Base-by-base conservation (phyloP, 2,329 filamentous ascomycete species). In the Acephala macrosclerotiorum region DNA sequence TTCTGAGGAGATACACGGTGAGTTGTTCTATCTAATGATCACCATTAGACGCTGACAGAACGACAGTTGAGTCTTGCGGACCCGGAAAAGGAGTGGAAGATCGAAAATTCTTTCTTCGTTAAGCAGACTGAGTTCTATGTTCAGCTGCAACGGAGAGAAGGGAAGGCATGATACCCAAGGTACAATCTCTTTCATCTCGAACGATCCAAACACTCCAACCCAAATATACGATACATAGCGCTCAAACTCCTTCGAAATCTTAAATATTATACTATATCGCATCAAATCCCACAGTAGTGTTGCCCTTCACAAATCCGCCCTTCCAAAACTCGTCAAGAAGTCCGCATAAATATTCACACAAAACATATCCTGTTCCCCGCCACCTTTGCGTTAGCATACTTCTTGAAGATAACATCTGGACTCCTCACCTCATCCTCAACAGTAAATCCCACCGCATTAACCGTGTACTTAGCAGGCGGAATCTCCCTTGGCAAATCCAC, bases 1-100 rank as follows among this genome's bases (percentile, higher is more conserved):
- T 92, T 73, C 74, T 91, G 76, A 78, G 87, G 73, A 80, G 85
- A 66, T 91, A 91, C 36, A 35, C 29, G 38, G 58, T 49, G 35
- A 33, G 58, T 33, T 33, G n/a, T 16, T 16, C 2, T 53, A 18
- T 14, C 12, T 16, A 1, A 29, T 33, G 25, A 2, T 9, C n/a
- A 22, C 25, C 7, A 25, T 33, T 53, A 3, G 9, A 18, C 29
- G 25, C 49, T 53, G 14, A 53, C 20, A 49, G 1, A 51, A 1
- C 12, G 5, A n/a, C 7, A 53, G 49, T 53, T 53, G 25, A 29
- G 49, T 53, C 49, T 53, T 33, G 49, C 25, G n/a, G 26, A 53
- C 14, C 49, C 49, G 8, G 12, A 33, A 12, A n/a, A 18, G 25
- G 49, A 53, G 49, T 53, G 49, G 49, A 53, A 53, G 25, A 14